Evolutionary conservation across 495 filamentous ascomycete species (phyloP), one percentile per base, ranked within the genome.

Genomic region (Aspergillus ellipticus): DNA sequence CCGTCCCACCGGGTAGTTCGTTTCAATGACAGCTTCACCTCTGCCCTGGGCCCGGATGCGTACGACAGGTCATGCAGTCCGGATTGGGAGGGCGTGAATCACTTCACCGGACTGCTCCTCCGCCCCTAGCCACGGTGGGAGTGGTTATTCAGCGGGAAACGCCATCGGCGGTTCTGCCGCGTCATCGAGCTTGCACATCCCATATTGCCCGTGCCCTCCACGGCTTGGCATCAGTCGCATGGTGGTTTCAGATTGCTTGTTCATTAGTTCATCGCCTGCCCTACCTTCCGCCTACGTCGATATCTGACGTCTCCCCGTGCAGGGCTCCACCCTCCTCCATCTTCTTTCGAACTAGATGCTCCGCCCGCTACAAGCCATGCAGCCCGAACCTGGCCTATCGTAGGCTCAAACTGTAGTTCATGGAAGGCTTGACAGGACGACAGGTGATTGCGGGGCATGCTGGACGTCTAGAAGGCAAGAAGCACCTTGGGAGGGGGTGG

Each of bases 161-260:
- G 13, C 45, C 22, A 16, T 48, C 45, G 15, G 21, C 24, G 41
- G 42, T 49, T 49, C 41, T 29, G 54, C 54, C 54, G 51, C 49
- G 59, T 61, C 59, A 54, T 61, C 57, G n/a, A 51, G 28, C 35
- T 22, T 48, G 45, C 45, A 28, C 45, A 48, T 48, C 45, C 24
- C 45, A 28, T 28, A 28, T 35, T 41, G 24, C 43, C 51, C 20
- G 29, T 48, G 41, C 49, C 31, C 51, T 52, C 22, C 43, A 47
- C 20, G 37, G n/a, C 54, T 59, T 58, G 48, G 51, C 43, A 48
- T 24, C 45, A 48, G 45, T 48, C 45, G 45, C 45, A 48, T 48
- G n/a, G 15, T 35, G 41, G 54, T 57, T 57, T 57, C 54, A 57
- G 24, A 17, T 48, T 41, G 26, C 39, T 52, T 49, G 31, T 16